phyloP scores from a whole-genome alignment of 352 stramenopile species.

The Globisporangium sylvaticum region DNA sequence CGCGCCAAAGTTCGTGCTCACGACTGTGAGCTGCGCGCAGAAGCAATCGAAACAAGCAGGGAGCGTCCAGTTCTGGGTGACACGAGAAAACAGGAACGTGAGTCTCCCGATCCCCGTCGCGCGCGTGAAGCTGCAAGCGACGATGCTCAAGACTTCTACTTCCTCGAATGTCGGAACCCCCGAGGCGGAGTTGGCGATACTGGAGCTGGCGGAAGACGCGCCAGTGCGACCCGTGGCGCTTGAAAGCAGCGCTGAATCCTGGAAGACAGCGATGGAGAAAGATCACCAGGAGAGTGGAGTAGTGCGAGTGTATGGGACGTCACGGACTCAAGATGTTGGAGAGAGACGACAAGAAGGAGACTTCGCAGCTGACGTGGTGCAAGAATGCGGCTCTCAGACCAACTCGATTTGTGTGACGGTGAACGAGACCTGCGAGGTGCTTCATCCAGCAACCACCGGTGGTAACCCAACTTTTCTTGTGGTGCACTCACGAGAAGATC shows the following conservation, averaged over 20 bases:
- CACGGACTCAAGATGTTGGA: neutral
- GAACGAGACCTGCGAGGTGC: neutral
- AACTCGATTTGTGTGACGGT: neutral
- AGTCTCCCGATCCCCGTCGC: neutral
- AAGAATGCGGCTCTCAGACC: neutral
- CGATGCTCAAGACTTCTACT: neutral
- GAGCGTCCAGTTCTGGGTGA: neutral
- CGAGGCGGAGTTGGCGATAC: neutral
- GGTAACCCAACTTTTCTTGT: no score
- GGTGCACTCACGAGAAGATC: neutral
- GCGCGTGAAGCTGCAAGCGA: neutral
- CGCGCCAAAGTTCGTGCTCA: constrained; percentile 4
- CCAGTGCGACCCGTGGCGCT: neutral
- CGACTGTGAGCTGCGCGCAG: neutral
- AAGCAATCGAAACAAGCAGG: neutral
- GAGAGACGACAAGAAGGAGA: neutral
- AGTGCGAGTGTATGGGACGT: neutral
- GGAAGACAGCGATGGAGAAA: neutral
- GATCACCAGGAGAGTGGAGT: no score
- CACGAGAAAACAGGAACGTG: neutral
- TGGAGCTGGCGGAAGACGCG: neutral
- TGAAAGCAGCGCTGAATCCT: neutral
- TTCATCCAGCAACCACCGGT: no score
- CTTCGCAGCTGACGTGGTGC: neutral
- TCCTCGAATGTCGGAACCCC: neutral